Conservation (phyloP, 1,284 basidiomycete species). For the Erythrobasidium hasegawianum region DNA sequence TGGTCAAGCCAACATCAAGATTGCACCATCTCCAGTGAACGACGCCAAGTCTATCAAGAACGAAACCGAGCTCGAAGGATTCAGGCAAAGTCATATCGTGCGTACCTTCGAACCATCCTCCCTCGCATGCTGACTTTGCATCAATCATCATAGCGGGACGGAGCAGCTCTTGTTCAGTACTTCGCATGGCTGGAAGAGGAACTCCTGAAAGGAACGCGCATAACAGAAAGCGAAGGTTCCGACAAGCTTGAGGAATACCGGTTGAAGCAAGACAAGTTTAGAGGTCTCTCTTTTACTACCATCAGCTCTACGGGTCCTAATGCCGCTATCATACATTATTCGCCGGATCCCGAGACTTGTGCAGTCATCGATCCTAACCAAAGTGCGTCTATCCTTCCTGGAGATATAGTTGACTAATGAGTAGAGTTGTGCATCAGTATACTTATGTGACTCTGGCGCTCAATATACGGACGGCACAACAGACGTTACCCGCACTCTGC, state of each 20-base stretch:
- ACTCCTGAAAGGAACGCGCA: slow-evolving; percentile 57
- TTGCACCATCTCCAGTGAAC: slow-evolving; percentile 68
- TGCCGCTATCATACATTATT: slow-evolving; percentile 88
- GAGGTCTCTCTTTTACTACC: slow-evolving; percentile 83
- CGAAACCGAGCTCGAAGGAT: slow-evolving; percentile 76
- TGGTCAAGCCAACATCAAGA: slow-evolving; percentile 61
- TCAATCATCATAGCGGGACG: slow-evolving; percentile 27
- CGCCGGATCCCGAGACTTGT: slow-evolving; percentile 67
- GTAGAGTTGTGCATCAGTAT: slow-evolving; percentile 53
- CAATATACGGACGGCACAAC: slow-evolving; percentile 94
- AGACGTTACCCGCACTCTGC: slow-evolving; percentile 57
- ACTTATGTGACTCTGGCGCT: slow-evolving; percentile 88
- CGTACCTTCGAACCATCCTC: too few species aligned
- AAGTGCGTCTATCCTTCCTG: too few species aligned
- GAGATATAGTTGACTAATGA: too few species aligned
- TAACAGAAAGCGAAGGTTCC: slow-evolving; percentile 79
- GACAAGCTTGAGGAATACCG: slow-evolving; percentile 73
- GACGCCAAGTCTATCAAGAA: slow-evolving; percentile 90
- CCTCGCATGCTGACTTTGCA: too few species aligned
- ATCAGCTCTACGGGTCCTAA: slow-evolving; percentile 72
- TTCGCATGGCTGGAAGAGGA: slow-evolving; percentile 93
- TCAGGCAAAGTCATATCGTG: slow-evolving; percentile 74
- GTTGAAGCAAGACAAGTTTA: slow-evolving; percentile 73
- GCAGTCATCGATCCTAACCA: slow-evolving; percentile 70
- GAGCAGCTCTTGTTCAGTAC: slow-evolving; percentile 58